Percentiles rank a stretch among this genome's conserved stretches.
Conservation (phyloP, 2,329 filamentous ascomycete genomes). For the Epichloe baconii region DNA sequence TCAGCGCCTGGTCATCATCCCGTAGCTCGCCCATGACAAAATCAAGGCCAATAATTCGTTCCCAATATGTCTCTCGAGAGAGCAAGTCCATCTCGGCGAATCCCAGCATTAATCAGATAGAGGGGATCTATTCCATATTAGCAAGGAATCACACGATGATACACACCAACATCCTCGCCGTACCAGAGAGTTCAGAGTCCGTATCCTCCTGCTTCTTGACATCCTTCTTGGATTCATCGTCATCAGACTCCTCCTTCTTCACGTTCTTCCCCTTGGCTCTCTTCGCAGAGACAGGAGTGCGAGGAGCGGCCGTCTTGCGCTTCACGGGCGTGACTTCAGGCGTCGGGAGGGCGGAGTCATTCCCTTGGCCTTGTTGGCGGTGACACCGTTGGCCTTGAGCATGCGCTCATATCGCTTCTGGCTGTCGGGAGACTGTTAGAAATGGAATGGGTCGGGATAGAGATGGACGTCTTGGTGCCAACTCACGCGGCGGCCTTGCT, state of each 20-base stretch:
- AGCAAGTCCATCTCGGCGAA: too few relatives aligned
- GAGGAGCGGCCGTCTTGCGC: conserved; percentile 17
- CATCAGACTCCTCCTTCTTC: conserved; percentile 15
- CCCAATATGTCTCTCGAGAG: too few relatives aligned
- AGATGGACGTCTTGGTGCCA: background rate
- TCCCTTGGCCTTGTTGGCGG: conserved; percentile 7
- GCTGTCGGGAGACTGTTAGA: conserved; percentile 22
- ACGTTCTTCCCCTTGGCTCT: conserved; percentile 12
- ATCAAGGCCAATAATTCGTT: background rate
- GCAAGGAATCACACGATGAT: background rate
- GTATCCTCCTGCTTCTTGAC: conserved; percentile 14
- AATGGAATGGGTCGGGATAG: too few relatives aligned
- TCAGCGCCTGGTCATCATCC: background rate
- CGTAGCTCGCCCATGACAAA: background rate
- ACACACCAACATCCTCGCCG: background rate
- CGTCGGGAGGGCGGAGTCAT: conserved; percentile 1
- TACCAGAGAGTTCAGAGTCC: conserved; percentile 16
- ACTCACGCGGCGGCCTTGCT: conserved; percentile 59
- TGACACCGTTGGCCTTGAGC: conserved; percentile 44
- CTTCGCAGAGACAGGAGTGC: conserved; percentile 13
- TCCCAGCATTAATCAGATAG: background rate
- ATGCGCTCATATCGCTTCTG: conserved; percentile 57
- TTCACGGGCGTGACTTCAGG: conserved; percentile 14
- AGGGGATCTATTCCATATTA: background rate
- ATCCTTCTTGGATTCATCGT: conserved; percentile 11